A percentile compares a stretch with the other conserved stretches of the same genome.
phyloP scores from a whole-genome alignment of 108 stramenopile species.

The Pinguiococcus pyrenoidosus region DNA sequence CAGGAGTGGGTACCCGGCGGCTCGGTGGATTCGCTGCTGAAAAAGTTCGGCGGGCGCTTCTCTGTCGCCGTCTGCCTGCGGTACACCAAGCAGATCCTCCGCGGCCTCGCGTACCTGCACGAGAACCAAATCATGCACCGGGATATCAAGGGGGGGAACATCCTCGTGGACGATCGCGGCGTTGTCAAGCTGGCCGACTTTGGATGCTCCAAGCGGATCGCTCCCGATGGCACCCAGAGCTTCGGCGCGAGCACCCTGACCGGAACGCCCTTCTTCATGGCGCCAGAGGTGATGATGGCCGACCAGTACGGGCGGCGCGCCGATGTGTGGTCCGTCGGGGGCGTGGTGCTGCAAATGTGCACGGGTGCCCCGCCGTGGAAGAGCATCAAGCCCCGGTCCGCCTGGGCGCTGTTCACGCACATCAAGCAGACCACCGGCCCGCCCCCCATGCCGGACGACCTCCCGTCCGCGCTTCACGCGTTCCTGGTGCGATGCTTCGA shows the following conservation, averaged over 20 bases:
- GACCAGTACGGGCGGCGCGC: constrained; percentile 22
- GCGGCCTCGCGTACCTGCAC: neutral
- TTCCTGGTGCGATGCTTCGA: constrained; percentile 20
- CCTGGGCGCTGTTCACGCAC: constrained; percentile 15
- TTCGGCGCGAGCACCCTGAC: too few species aligned
- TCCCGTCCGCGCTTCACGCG: neutral
- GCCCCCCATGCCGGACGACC: constrained; percentile 12
- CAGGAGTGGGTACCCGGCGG: constrained; percentile 93
- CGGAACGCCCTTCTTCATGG: constrained; percentile 31
- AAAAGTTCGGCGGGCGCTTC: constrained; percentile 59
- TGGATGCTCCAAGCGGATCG: constrained; percentile 16
- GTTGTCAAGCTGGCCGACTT: constrained; percentile 30
- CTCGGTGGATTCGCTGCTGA: constrained; percentile 56
- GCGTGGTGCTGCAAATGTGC: constrained; percentile 26
- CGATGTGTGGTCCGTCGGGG: constrained; percentile 27
- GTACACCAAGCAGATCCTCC: neutral
- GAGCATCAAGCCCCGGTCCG: constrained; percentile 22
- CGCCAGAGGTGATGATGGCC: constrained; percentile 27
- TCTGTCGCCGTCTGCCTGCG: neutral
- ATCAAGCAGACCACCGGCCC: constrained; percentile 11
- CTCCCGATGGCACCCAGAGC: constrained; percentile 4
- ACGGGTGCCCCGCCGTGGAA: constrained; percentile 27
- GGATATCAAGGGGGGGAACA: constrained; percentile 59
- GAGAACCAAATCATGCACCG: neutral
- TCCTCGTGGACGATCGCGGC: constrained; percentile 81